Conservation (phyloP, 495 filamentous ascomycete species). For the Antarctomyces pellizariae region DNA sequence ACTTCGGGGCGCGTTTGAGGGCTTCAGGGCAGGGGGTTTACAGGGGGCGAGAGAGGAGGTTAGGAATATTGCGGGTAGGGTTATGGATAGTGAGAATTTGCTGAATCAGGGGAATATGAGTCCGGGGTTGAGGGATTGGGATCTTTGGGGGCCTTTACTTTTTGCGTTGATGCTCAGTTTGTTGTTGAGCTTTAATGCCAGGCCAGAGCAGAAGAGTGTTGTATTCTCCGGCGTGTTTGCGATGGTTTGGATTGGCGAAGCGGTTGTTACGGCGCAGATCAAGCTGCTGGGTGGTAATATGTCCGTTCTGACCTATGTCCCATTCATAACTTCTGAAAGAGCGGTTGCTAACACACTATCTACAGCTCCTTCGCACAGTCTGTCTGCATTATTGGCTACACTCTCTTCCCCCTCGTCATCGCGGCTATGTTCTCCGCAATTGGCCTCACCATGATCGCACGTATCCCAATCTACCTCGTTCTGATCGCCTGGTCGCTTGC, state of each 20-base stretch:
- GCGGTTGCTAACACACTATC: conserved; percentile 1
- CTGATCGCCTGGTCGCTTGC: conserved; percentile 81
- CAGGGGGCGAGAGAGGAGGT: conserved; percentile 36
- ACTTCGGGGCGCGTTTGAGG: conserved; percentile 27
- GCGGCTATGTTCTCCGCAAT: conserved; percentile 75
- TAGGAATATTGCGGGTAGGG: conserved; percentile 31
- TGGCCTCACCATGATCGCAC: conserved; percentile 44
- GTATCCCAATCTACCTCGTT: conserved; percentile 76
- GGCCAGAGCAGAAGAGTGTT: conserved; percentile 51
- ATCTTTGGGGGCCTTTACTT: conserved; percentile 87
- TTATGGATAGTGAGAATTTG: conserved; percentile 36
- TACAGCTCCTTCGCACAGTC: conserved; percentile 87
- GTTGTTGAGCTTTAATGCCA: conserved; percentile 56
- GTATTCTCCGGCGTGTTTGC: conserved; percentile 95
- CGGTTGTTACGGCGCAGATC: conserved; percentile 94
- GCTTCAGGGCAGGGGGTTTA: conserved; percentile 23
- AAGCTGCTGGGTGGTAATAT: conserved; percentile 94
- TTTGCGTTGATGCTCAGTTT: conserved; percentile 77
- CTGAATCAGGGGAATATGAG: conserved; percentile 60
- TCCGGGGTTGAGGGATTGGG: conserved; percentile 80
- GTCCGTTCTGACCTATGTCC: conserved; percentile 30
- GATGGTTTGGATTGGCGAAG: conserved; percentile 90
- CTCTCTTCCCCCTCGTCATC: conserved; percentile 92
- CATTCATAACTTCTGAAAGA: conserved; percentile 2
- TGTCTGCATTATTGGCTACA: conserved; percentile 94